Evolutionary conservation across 2,329 filamentous ascomycete genomes (phyloP), one percentile per base, ranked within the genome.

Genomic region (Cercospora canescens): DNA sequence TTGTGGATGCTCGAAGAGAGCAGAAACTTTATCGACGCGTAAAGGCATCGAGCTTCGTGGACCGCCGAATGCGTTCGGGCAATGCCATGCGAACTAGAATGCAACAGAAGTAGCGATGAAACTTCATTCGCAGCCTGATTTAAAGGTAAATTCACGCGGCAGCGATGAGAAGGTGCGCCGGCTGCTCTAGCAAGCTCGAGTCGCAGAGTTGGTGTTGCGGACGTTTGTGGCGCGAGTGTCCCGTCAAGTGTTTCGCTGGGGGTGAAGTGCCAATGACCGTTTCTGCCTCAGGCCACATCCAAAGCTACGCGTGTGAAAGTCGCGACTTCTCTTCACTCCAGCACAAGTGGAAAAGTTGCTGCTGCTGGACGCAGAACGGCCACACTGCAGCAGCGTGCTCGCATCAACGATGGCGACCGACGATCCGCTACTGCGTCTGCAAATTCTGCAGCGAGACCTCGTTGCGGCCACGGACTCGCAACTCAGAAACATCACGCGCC

Each of bases 401-500:
- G 24, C 30, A 56, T 56, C 28, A 56, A 56, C 18, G 35, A 59
- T 70, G 65, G 66, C 75, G 65, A 75, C 71, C 78, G 89, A 91
- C 76, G 83, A 88, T 77, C 89, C 86, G 76, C 85, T 96, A 76
- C 89, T 90, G 76, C 87, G 89, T 79, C 88, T 98, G 75, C 89
- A 94, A 82, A 89, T 88, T 79, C 88, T 99, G 73, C 92, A 96
- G 79, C 88, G 91, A 78, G 93, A 97, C 81, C 88, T 99, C 68
- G 83, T 91, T 72, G 89, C 90, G 64, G 85, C 95, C 73, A 87
- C 88, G 69, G 89, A 95, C 74, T 87, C 88, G 64, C 87, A 90
- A 30, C 80, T 93, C 60, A 85, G 89, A 34, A 88, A 89, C 68
- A 81, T 92, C 41, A 89, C 94, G 68, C 88, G 92, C 70, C 84